Percentiles rank a stretch among this genome's conserved stretches.
Evolutionary conservation across 805 yeast genomes (phyloP).

Genomic region (Cyberlindnera amylophila): DNA sequence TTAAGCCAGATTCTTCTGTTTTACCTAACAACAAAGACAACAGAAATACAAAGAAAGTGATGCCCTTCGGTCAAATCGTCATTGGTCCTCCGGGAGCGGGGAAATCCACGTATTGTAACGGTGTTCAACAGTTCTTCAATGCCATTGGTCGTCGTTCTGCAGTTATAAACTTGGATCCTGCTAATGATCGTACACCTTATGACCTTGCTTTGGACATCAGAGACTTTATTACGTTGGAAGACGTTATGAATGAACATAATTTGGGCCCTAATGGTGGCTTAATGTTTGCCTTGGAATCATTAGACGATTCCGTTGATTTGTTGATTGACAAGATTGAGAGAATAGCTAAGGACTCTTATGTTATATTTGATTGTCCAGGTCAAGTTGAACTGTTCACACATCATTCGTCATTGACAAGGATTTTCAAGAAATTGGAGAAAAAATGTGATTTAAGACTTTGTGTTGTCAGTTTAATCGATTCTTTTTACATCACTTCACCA

Average conservation of each 20-base stretch:
- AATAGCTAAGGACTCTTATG: conserved; percentile 57
- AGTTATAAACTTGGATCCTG: conserved; percentile 90
- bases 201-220: conserved; percentile 76
- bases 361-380: conserved; percentile 90
- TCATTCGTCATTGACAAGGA: conserved; percentile 65
- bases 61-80: conserved; percentile 76
- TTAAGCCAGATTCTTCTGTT: too few species aligned
- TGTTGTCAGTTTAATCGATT: conserved; percentile 84
- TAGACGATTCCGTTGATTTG: conserved; percentile 53
- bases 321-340: conserved; percentile 54
- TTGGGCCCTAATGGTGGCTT: conserved; percentile 90
- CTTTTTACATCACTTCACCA: conserved; percentile 77
- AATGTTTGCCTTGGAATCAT: conserved; percentile 76
- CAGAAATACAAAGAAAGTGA: neutral
- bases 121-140: conserved; percentile 85
- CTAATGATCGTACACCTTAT: conserved; percentile 69
- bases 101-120: conserved; percentile 90
- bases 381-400: conserved; percentile 95
- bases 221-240: conserved; percentile 71
- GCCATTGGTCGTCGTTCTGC: conserved; percentile 90
- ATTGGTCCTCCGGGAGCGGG: conserved; percentile 99
- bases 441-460: conserved; percentile 68
- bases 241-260: conserved; percentile 65
- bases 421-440: conserved; percentile 63
- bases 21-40: neutral